Percentiles rank a stretch among this genome's conserved stretches.
These are phyloP conservation scores for Penicillium turbatum DNA, from an alignment of 495 filamentous ascomycete species.

Conservation along the genomic window DNA sequence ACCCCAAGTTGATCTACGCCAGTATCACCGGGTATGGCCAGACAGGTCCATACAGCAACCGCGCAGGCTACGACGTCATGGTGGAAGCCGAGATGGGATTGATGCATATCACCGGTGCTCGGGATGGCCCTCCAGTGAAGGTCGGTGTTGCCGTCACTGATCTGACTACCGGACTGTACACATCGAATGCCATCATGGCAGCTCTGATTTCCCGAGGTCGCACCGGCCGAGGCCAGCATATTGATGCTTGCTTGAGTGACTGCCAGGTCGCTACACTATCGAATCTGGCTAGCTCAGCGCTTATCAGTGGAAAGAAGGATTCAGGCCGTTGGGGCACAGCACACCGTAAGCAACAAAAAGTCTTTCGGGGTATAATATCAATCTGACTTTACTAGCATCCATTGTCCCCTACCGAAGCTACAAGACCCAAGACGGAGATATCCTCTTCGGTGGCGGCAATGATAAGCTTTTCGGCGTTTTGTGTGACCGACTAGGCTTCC, in stretches of 20 bases:
- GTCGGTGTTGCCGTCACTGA: conserved; percentile 97
- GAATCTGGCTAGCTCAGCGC: conserved; percentile 87
- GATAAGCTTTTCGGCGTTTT: conserved; percentile 85
- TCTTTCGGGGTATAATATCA: background rate
- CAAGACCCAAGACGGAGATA: conserved; percentile 86
- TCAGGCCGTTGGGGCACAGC: conserved; percentile 90
- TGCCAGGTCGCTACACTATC: conserved; percentile 89
- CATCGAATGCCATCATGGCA: conserved; percentile 95
- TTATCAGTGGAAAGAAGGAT: conserved; percentile 87
- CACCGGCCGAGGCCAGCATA: conserved; percentile 80
- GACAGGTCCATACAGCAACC: conserved; percentile 81
- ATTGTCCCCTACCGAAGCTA: conserved; percentile 95
- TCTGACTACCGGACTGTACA: conserved; percentile 92
- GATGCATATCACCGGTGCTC: conserved; percentile 93
- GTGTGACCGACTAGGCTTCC: conserved; percentile 69
- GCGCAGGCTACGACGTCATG: conserved; percentile 98
- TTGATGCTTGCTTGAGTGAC: conserved; percentile 87
- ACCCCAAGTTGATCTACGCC: conserved; percentile 67
- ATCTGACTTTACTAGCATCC: conserved; percentile 56
- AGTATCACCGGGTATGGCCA: conserved; percentile 80
- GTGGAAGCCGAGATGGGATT: conserved; percentile 96
- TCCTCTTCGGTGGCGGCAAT: conserved; percentile 91
- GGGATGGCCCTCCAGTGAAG: conserved; percentile 91
- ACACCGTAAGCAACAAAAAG: conserved; percentile 63
- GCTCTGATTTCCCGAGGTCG: conserved; percentile 68